phyloP scores from a whole-genome alignment of 2,329 filamentous ascomycete genomes.

The Lachnellula suecica region DNA sequence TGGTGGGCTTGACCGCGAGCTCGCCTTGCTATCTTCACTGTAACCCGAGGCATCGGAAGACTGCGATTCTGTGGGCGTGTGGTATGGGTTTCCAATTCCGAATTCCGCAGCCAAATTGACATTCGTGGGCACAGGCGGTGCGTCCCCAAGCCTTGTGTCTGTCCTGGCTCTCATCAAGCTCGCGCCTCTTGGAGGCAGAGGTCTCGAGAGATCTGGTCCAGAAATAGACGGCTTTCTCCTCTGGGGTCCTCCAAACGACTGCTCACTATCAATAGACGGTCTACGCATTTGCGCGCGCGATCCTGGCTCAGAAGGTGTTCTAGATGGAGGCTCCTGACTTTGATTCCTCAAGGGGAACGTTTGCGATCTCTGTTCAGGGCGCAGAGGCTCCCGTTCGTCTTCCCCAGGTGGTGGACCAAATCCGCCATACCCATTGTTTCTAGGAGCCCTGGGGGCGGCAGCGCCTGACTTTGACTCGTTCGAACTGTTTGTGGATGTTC shows the following conservation, averaged over 20 bases:
- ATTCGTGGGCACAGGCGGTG: slow-evolving; percentile 25
- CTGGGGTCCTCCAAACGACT: slow-evolving; percentile 7
- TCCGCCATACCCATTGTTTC: slow-evolving; percentile 57
- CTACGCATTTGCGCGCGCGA: slow-evolving; percentile 13
- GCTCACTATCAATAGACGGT: slow-evolving; percentile 15
- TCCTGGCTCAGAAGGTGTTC: slow-evolving; percentile 24
- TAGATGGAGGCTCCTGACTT: slow-evolving; percentile 15
- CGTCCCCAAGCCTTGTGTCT: slow-evolving; percentile 20
- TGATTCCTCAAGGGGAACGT: slow-evolving; percentile 31
- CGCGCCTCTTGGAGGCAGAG: slow-evolving; percentile 29
- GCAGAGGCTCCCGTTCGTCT: slow-evolving; percentile 39
- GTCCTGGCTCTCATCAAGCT: slow-evolving; percentile 27
- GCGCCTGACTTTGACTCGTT: slow-evolving; percentile 19
- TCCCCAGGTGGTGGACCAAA: slow-evolving; percentile 48
- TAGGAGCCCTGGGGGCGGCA: slow-evolving; percentile 24
- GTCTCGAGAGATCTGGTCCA: slow-evolving; percentile 29
- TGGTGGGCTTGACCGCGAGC: slow-evolving; percentile 61
- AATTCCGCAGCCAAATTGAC: slow-evolving; percentile 60
- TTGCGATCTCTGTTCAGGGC: slow-evolving; percentile 29
- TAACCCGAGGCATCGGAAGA: slow-evolving; percentile 64
- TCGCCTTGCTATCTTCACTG: slow-evolving; percentile 58
- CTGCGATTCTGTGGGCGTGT: slow-evolving; percentile 61
- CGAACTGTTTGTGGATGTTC: slow-evolving; percentile 24
- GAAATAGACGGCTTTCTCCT: slow-evolving; percentile 24
- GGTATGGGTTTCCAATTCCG: slow-evolving; percentile 62